These are phyloP conservation scores for Cercospora sp. DNA, from an alignment of 2,329 filamentous ascomycete species.

Conservation along the genomic window DNA sequence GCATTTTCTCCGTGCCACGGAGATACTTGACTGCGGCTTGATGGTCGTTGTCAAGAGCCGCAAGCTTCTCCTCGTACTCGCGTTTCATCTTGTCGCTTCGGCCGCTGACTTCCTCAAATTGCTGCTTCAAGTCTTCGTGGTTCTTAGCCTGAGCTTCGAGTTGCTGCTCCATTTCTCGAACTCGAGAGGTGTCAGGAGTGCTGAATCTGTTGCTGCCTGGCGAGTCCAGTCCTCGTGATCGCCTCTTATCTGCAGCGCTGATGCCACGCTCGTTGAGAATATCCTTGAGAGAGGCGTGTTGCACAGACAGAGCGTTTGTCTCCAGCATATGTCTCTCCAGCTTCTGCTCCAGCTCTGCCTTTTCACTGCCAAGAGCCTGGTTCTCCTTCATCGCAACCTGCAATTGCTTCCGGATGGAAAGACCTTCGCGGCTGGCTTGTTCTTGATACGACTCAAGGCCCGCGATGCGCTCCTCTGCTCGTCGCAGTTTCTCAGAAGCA, in stretches of 20 bases:
- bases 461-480: constrained; percentile 93
- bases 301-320: constrained; percentile 87
- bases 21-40: constrained; percentile 98
- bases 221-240: constrained; percentile 70
- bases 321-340: constrained; percentile 86
- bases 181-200: constrained; percentile 74
- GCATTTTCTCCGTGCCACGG: constrained; percentile 98
- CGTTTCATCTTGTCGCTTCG: constrained; percentile 85
- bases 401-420: constrained; percentile 85
- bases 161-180: constrained; percentile 86
- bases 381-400: constrained; percentile 81
- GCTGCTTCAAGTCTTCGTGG: constrained; percentile 80
- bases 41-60: constrained; percentile 94
- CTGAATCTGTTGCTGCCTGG: constrained; percentile 67
- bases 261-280: constrained; percentile 87
- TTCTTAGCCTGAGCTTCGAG: constrained; percentile 73
- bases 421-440: constrained; percentile 89
- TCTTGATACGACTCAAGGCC: constrained; percentile 97
- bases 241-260: constrained; percentile 70
- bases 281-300: constrained; percentile 90
- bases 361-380: constrained; percentile 76
- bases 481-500: constrained; percentile 84
- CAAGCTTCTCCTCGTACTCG: constrained; percentile 87
- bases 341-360: constrained; percentile 78
- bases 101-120: constrained; percentile 73